Percentiles rank a stretch among this genome's conserved stretches.
Evolutionary conservation across 192 early-diverging fungal genomes (phyloP).

Genomic region (Backusella morwellensis): DNA sequence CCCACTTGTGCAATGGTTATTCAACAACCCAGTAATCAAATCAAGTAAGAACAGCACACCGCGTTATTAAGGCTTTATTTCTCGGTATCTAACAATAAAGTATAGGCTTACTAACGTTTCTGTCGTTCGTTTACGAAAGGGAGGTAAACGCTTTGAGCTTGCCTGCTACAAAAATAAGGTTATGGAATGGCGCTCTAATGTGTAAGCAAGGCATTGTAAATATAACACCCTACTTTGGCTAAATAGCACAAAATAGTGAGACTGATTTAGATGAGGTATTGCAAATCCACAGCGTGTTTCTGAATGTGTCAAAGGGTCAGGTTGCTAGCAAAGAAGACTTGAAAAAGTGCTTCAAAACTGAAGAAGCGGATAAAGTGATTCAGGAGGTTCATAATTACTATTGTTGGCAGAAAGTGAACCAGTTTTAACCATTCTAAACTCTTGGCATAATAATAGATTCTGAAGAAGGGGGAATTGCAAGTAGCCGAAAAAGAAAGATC

Average conservation of each 20-base stretch:
- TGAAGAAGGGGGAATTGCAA: constrained; percentile 95
- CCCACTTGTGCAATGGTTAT: constrained; percentile 17
- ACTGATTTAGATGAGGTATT: constrained; percentile 96
- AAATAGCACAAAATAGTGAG: constrained; percentile 54
- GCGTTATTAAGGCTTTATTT: neutral
- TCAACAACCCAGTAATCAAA: constrained; percentile 40
- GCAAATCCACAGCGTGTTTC: constrained; percentile 91
- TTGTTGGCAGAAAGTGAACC: neutral
- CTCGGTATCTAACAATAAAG: neutral
- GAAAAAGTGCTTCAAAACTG: constrained; percentile 84
- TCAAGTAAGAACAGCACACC: constrained; percentile 34
- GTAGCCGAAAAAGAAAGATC: constrained; percentile 96
- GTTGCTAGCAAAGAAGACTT: constrained; percentile 89
- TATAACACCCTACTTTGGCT: neutral
- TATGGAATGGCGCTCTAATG: constrained; percentile 88
- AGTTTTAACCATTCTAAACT: neutral
- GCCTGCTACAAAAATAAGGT: constrained; percentile 99
- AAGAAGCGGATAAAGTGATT: constrained; percentile 78
- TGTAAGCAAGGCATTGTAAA: constrained; percentile 52
- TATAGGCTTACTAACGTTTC: constrained; percentile 94
- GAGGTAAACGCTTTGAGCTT: constrained; percentile 97
- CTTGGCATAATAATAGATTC: constrained; percentile 54
- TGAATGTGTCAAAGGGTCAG: constrained; percentile 97
- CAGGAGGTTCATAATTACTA: constrained; percentile 43
- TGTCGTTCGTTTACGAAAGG: constrained; percentile 91